Evolutionary conservation across 73 alveolate genomes (phyloP).

Genomic region (Paramecium sonneborni): DNA sequence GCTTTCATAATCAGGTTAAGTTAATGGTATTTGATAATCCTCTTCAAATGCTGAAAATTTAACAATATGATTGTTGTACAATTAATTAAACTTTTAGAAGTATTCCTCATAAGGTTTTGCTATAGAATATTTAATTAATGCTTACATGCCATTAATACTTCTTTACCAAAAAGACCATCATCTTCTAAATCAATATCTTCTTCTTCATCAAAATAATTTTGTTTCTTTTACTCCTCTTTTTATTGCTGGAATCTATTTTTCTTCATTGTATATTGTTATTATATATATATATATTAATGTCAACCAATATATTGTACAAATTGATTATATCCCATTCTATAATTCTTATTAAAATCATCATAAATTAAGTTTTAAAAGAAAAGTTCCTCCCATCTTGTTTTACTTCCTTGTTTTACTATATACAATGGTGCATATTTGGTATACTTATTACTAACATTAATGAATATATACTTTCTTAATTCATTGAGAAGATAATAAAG

Average conservation of each 20-base stretch:
- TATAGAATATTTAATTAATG: not conserved
- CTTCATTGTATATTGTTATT: conserved; percentile 7
- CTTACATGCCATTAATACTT: not conserved
- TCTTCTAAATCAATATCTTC: conserved; percentile 51
- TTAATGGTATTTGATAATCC: conserved; percentile 58
- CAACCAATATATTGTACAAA: conserved; percentile 31
- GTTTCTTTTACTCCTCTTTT: not conserved
- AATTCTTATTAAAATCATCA: conserved; percentile 23
- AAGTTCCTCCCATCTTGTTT: not conserved
- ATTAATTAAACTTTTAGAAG: conserved; percentile 56
- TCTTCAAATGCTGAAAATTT: conserved; percentile 56
- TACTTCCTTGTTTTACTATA: not conserved
- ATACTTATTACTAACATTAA: not conserved
- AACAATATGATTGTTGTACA: conserved; percentile 43
- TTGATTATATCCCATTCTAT: not conserved
- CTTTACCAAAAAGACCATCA: conserved; percentile 28
- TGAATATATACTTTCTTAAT: conserved; percentile 45
- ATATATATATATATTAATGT: not conserved
- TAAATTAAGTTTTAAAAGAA: not conserved
- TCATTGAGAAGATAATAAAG: conserved; percentile 10
- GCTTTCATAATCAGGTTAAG: conserved; percentile 19
- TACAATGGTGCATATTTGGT: conserved; percentile 28
- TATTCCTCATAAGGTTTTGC: conserved; percentile 67
- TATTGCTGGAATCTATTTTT: conserved; percentile 20
- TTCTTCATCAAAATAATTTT: conserved; percentile 52